Evolutionary conservation across 495 filamentous ascomycete species (phyloP), one percentile per base, ranked within the genome.

Genomic region (Daldinia caldariorum): DNA sequence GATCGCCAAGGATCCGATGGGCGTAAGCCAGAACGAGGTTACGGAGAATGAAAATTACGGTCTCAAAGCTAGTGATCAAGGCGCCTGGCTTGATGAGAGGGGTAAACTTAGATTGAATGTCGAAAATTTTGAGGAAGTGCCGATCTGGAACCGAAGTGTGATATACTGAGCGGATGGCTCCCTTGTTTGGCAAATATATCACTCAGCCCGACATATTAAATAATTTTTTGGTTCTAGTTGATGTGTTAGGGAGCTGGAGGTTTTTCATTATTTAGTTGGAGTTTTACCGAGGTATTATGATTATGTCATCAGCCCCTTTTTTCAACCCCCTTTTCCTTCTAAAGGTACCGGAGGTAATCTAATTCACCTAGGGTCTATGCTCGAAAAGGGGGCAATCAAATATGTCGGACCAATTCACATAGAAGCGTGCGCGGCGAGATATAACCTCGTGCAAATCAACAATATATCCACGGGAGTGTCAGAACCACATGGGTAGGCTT

Each of bases 1-100:
- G 91, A 86, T 94, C 5, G 89, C 90, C 0, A 81, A 81, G 18
- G 91, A 94, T 75, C 80, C 85, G 2, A 88, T 86, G 71, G 87
- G 89, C 2, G 86, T 92, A 18, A 88, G 85, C 63, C 76, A 77
- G 34, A 84, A 89, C 67, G 91, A 93, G 75, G 78, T 91, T 41
- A 20, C 34, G 18, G 72, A 77, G 43, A 75, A 62, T 12, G 74
- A 75, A 20, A 63, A 67, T 41, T 34, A 29, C 9, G 74, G 74
- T 8, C 16, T 77, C n/a, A 77, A 67, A 47, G 74, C 84, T 49
- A 91, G 84, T 14, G 89, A 92, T 72, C 80, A 86, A 62, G 89
- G 87, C 1, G 90, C 90, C 2, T 87, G 85, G 79, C 73, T 92
- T 18, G 83, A 91, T 73, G 86, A 86, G 64, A 87, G 82, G 78